These are phyloP conservation scores for Candida michaelii DNA, from an alignment of 805 yeast genomes.

Conservation along the genomic window DNA sequence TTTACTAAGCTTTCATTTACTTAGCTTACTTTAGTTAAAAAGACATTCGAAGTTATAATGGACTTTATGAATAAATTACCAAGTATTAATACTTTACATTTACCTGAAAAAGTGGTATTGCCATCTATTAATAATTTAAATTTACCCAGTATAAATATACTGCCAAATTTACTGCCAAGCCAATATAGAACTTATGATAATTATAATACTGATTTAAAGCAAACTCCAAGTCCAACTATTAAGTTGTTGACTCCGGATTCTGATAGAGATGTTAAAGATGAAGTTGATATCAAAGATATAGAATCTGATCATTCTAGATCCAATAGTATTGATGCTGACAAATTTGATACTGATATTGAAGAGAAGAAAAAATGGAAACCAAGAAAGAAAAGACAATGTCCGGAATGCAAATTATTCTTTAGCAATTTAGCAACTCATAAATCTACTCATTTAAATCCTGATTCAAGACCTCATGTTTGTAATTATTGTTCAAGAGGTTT, in stretches of 20 bases:
- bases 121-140: slow-evolving; percentile 11
- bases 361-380: slow-evolving; percentile 34
- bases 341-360: background rate
- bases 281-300: slow-evolving; percentile 1
- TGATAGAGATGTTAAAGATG: slow-evolving; percentile 1
- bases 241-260: slow-evolving; percentile 4
- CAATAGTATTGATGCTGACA: background rate
- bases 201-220: background rate
- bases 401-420: slow-evolving; percentile 65
- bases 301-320: background rate
- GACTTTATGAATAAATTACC: slow-evolving; percentile 23
- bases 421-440: slow-evolving; percentile 82
- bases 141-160: slow-evolving; percentile 6
- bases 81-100: slow-evolving; percentile 33
- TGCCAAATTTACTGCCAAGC: slow-evolving; percentile 1
- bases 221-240: slow-evolving; percentile 6
- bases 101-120: slow-evolving; percentile 14
- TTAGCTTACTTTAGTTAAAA: too few relatives aligned
- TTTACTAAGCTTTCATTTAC: slow-evolving; percentile 1
- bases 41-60: background rate
- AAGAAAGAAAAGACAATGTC: slow-evolving; percentile 70
- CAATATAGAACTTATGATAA: slow-evolving; percentile 5
- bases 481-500: slow-evolving; percentile 79
- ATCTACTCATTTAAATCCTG: slow-evolving; percentile 71
- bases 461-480: slow-evolving; percentile 76